Base-by-base conservation (phyloP, 148 eudicot species). In the Drosera capensis region DNA sequence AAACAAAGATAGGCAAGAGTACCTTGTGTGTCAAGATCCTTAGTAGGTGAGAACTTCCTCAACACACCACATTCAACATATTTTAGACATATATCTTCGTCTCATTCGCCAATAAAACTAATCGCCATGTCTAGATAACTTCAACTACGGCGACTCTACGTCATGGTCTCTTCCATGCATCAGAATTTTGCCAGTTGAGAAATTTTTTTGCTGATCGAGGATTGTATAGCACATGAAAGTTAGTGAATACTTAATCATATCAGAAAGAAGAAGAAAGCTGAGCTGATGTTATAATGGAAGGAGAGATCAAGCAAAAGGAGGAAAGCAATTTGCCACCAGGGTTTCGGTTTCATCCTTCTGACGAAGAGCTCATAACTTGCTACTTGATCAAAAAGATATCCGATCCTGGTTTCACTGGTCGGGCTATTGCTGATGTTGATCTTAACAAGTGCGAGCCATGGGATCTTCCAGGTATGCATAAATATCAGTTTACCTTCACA, bases 371-470 rank as follows among this genome's bases (percentile, higher is more conserved):
- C 23, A 75, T 82, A 43, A 78, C 80, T 18, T 82, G 51, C 56
- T 82, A 82, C 49, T 70, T 82, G 7, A 55, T 72, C 9, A 82
- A 71, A 45, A 82, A 82, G 73, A 78, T 82, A 25, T 68, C 94
- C 0, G 94, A 82, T 50, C 50, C 80, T 7, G 68, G 7, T 21
- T 82, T 78, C 41, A 63, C 78, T 1, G 74, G 75, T 8, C 68
- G 78, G 42, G 94, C 94, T 3, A 61, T 78, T 16, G 72, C 64
- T 15, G 94, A 78, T 54, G 94, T 78, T 50, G 94, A 82, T 63
- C 86, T 82, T 34, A 82, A 82, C 68, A 82, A 82, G 41, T 78
- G 71, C 24, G 94, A 82, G 68, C 94, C 94, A 0, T 82, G 94
- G 94, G 94, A 82, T 75, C 94, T 82, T 70, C 94, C 94, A 65